Conservation (phyloP, 78 protist species). For the Cavenderia fasciculata region DNA sequence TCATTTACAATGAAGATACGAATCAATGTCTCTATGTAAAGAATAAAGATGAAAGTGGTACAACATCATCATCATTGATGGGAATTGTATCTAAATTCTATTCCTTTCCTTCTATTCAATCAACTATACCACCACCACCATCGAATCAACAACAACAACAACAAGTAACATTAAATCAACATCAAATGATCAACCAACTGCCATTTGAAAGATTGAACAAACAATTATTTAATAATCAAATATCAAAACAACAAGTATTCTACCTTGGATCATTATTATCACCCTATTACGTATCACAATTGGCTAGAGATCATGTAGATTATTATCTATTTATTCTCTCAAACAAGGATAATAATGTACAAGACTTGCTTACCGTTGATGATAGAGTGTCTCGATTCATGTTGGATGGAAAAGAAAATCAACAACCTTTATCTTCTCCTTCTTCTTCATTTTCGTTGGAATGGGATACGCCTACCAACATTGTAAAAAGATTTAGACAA, state of each 20-base stretch:
- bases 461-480: background rate
- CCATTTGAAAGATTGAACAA: conserved; percentile 5
- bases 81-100: conserved; percentile 11
- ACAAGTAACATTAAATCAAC: background rate
- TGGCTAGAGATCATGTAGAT: background rate
- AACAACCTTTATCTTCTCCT: background rate
- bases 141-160: background rate
- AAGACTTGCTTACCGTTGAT: background rate
- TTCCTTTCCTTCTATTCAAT: conserved; percentile 69
- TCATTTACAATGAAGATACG: background rate
- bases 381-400: background rate
- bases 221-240: no score
- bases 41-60: background rate
- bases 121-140: background rate
- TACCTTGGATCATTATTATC: conserved; percentile 19
- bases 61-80: background rate
- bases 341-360: background rate
- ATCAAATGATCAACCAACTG: background rate
- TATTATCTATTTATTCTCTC: no score
- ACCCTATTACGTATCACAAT: conserved; percentile 15
- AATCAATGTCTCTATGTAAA: background rate
- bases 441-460: background rate
- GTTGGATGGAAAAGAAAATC: background rate
- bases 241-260: background rate
- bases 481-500: background rate